Base-by-base conservation (phyloP, 768 basidiomycete genomes). In the Trametes gibbosa region DNA sequence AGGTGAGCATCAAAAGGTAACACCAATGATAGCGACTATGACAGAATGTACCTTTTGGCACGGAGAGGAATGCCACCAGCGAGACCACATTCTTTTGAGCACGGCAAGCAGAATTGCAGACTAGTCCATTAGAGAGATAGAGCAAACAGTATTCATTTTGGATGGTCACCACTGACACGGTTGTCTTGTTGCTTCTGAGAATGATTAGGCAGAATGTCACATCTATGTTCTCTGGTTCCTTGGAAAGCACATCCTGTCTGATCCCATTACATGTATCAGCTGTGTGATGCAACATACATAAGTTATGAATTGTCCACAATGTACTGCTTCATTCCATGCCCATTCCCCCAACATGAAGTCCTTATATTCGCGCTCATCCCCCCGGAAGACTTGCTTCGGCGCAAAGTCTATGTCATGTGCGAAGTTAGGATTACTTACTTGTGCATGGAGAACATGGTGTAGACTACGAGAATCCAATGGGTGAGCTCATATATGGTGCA, bases 21-120 rank as follows among this genome's bases (percentile, higher is more conserved):
- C n/a, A n/a, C n/a, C n/a, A n/a, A n/a, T n/a, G n/a, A n/a, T n/a
- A n/a, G n/a, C n/a, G n/a, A n/a, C n/a, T n/a, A n/a, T n/a, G n/a
- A 34, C 34, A 23, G 7, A 19, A 47, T 65, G 27, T 56, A 75
- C 73, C 58, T 62, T 75, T 73, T 10, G 72, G 70, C 25, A 74
- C 72, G 0, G 69, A 54, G 1, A 74, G 59, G 56, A 74, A 75
- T 0, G 47, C 63, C 0, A 67, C 25, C 0, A 67, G 13, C 0
- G 55, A 48, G 1, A 71, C 41, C 0, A 59, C 66, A 39, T 66
- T 56, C 2, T 60, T 51, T 14, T 70, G 70, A 0, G 65, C 68
- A 16, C 67, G 45, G 0, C 62, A 61, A 0, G 66, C 58, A 50
- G 48, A 41, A 32, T 71, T 72, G n/a, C 50, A 34, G 0, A 68